phyloP scores from a whole-genome alignment of 495 filamentous ascomycete genomes.

The Penicillium angulare region DNA sequence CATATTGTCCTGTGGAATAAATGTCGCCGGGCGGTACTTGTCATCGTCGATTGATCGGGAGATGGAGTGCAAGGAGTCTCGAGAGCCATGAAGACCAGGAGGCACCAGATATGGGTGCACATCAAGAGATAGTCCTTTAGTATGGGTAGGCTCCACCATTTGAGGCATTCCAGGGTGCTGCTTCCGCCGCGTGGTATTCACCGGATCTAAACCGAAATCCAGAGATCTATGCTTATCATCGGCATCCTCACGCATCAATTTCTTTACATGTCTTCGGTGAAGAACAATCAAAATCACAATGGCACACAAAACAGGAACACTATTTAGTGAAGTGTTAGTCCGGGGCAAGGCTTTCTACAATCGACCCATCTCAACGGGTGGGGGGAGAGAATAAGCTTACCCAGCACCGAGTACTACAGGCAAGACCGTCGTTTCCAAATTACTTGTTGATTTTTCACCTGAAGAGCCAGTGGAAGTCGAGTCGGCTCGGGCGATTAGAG shows the following conservation, averaged over 20 bases:
- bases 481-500: slow-evolving; percentile 29
- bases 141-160: slow-evolving; percentile 42
- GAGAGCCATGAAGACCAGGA: slow-evolving; percentile 70
- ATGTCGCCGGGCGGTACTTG: slow-evolving; percentile 73
- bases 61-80: slow-evolving; percentile 81
- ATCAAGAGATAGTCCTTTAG: slow-evolving; percentile 77
- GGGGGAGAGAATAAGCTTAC: too few species aligned
- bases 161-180: slow-evolving; percentile 19
- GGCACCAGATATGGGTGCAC: slow-evolving; percentile 75
- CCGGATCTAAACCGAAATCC: slow-evolving; percentile 78
- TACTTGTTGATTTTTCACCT: slow-evolving; percentile 47
- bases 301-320: slow-evolving; percentile 73
- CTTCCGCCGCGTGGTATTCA: slow-evolving; percentile 33
- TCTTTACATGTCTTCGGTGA: slow-evolving; percentile 73
- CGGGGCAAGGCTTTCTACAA: too few species aligned
- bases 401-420: slow-evolving; percentile 78
- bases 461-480: slow-evolving; percentile 5
- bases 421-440: slow-evolving; percentile 58
- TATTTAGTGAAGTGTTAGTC: too few species aligned
- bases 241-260: slow-evolving; percentile 72
- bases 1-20: slow-evolving; percentile 54
- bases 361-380: too few species aligned
- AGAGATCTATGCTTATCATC: slow-evolving; percentile 88
- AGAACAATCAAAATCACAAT: slow-evolving; percentile 69
- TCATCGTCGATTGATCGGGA: slow-evolving; percentile 76